phyloP scores from a whole-genome alignment of 2,329 filamentous ascomycete genomes.

The Parafenestella ontariensis region DNA sequence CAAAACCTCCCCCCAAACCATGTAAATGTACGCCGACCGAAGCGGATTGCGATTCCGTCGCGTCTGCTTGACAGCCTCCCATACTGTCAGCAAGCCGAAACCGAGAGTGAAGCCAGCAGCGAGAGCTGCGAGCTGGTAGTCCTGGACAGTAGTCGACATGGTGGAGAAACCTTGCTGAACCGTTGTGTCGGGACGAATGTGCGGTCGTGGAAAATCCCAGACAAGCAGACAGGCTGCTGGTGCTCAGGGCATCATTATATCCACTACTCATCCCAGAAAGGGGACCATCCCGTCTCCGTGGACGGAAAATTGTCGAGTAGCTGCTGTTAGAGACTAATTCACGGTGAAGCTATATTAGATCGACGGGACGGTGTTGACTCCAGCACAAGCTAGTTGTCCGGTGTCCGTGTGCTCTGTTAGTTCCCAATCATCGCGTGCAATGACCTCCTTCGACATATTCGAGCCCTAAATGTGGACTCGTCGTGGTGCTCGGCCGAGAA shows the following conservation, averaged over 20 bases:
- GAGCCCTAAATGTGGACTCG: not conserved
- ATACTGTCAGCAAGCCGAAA: constrained; percentile 43
- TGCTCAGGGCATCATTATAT: not conserved
- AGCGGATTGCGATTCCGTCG: constrained; percentile 43
- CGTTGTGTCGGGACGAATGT: not conserved
- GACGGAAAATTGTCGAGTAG: constrained; percentile 4
- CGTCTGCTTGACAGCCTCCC: constrained; percentile 47
- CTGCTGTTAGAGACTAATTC: constrained; percentile 4
- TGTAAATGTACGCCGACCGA: constrained; percentile 44
- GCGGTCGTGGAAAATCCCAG: not conserved
- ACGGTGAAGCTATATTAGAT: not conserved
- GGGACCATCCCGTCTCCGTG: constrained; percentile 1
- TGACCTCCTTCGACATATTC: not conserved
- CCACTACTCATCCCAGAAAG: constrained; percentile 3
- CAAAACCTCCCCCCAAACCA: constrained; percentile 45
- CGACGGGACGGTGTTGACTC: not conserved
- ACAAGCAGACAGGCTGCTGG: not conserved
- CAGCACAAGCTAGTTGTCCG: not conserved
- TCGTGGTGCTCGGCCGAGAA: constrained; percentile 1
- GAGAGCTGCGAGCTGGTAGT: constrained; percentile 40
- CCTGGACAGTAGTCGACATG: constrained; percentile 32
- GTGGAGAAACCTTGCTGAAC: not conserved
- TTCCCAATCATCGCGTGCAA: constrained; percentile 1
- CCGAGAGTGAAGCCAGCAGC: constrained; percentile 47
- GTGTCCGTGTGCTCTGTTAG: not conserved